Conservation (phyloP, 805 yeast species). For the Saccharomycopsis fodiens region DNA sequence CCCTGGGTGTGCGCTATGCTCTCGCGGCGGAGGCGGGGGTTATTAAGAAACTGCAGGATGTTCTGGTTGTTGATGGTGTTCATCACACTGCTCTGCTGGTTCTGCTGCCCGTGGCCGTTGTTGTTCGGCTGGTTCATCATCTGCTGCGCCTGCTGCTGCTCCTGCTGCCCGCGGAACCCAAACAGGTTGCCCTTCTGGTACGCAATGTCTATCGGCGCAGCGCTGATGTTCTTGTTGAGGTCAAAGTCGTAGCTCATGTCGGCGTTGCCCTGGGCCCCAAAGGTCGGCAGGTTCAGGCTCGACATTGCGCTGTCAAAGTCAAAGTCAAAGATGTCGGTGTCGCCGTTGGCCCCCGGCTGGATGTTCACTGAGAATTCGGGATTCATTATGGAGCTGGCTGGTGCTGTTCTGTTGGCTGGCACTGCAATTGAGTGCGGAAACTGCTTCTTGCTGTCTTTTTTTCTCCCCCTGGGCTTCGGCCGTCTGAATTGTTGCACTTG, state of each 20-base stretch:
- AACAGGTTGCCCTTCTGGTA: slow-evolving; percentile 12
- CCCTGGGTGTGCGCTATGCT: slow-evolving; percentile 95
- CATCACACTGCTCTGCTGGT: neutral
- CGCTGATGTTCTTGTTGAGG: slow-evolving; percentile 1
- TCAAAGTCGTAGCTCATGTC: slow-evolving; percentile 6
- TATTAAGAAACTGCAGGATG: slow-evolving; percentile 18
- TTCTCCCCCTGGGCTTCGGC: too few relatives aligned
- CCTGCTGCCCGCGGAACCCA: slow-evolving; percentile 5
- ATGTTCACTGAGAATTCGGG: slow-evolving; percentile 17
- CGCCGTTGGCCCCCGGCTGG: slow-evolving; percentile 18
- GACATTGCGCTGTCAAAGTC: slow-evolving; percentile 21
- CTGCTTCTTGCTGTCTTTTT: too few relatives aligned
- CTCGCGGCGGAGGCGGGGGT: slow-evolving; percentile 67
- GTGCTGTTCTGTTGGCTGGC: too few relatives aligned
- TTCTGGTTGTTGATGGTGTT: slow-evolving; percentile 11
- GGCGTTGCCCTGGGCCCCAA: slow-evolving; percentile 1
- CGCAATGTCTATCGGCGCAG: slow-evolving; percentile 17
- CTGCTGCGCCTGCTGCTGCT: neutral
- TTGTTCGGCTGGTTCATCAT: neutral
- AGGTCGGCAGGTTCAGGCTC: slow-evolving; percentile 12
- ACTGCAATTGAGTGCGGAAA: too few relatives aligned
- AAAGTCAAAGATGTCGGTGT: slow-evolving; percentile 20
- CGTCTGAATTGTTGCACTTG: too few relatives aligned
- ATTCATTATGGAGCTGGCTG: too few relatives aligned
- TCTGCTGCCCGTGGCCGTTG: neutral